phyloP scores from a whole-genome alignment of 495 filamentous ascomycete genomes.

The Aspergillus asperescens region DNA sequence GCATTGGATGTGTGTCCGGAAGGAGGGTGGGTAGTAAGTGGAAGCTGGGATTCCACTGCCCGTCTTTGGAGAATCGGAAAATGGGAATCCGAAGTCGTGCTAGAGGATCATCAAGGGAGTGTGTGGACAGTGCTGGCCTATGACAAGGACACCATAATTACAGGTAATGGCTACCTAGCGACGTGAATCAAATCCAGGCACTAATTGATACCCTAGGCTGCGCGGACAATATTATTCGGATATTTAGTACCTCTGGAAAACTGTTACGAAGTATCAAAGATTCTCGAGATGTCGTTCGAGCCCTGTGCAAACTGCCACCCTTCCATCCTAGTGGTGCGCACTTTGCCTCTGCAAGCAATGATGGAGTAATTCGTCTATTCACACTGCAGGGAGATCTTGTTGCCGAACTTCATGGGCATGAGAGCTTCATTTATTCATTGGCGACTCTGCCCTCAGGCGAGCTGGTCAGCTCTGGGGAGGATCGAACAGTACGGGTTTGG shows the following conservation, averaged over 20 bases:
- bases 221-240: conserved; percentile 81
- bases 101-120: conserved; percentile 70
- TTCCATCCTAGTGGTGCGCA: conserved; percentile 74
- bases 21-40: conserved; percentile 72
- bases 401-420: conserved; percentile 75
- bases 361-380: conserved; percentile 80
- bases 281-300: conserved; percentile 73
- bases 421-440: conserved; percentile 92
- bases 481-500: conserved; percentile 89
- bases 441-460: conserved; percentile 73
- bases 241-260: conserved; percentile 66
- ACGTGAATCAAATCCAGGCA: background rate
- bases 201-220: conserved; percentile 47
- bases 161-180: conserved; percentile 46
- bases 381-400: conserved; percentile 68
- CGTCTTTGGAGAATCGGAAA: conserved; percentile 70
- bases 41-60: conserved; percentile 89
- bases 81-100: conserved; percentile 66
- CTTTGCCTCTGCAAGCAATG: conserved; percentile 86
- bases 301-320: conserved; percentile 73
- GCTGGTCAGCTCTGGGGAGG: conserved; percentile 86
- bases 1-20: conserved; percentile 71
- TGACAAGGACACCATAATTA: conserved; percentile 74
- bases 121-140: conserved; percentile 91
- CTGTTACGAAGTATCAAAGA: conserved; percentile 63